phyloP scores from a whole-genome alignment of 495 filamentous ascomycete genomes.

The Podospora anserina region DNA sequence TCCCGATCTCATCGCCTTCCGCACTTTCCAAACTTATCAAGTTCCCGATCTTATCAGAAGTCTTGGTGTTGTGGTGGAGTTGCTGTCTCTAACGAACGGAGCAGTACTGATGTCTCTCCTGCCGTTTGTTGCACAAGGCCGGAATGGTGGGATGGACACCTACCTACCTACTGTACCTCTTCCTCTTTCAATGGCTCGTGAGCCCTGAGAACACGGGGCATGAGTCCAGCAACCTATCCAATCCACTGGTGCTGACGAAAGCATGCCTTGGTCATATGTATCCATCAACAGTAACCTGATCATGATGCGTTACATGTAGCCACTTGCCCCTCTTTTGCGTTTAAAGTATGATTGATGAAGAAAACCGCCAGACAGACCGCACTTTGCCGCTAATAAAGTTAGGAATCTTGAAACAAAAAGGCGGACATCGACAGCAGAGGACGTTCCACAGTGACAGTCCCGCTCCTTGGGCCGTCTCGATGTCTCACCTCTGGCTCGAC shows the following conservation, averaged over 20 bases:
- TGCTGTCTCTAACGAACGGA: background rate
- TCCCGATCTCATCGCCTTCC: background rate
- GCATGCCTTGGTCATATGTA: background rate
- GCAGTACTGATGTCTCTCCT: background rate
- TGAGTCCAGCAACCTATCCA: no score
- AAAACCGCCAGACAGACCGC: background rate
- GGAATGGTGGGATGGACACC: background rate
- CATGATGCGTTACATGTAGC: background rate
- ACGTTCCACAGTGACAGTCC: conserved; percentile 3
- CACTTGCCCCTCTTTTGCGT: background rate
- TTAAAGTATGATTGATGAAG: background rate
- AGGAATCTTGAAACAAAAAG: background rate
- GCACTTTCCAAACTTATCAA: background rate
- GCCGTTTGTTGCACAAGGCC: background rate
- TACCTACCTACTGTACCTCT: no score
- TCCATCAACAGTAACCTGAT: background rate
- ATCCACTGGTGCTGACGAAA: background rate
- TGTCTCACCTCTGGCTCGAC: background rate
- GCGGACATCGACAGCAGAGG: background rate
- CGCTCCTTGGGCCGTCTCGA: background rate
- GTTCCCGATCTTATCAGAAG: no score
- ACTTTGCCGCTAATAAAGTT: background rate
- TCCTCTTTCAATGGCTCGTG: no score
- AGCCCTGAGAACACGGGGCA: no score
- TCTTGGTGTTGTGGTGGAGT: background rate